Conservation (phyloP, 306 rosid genomes). For the Trifolium fragiferum region DNA sequence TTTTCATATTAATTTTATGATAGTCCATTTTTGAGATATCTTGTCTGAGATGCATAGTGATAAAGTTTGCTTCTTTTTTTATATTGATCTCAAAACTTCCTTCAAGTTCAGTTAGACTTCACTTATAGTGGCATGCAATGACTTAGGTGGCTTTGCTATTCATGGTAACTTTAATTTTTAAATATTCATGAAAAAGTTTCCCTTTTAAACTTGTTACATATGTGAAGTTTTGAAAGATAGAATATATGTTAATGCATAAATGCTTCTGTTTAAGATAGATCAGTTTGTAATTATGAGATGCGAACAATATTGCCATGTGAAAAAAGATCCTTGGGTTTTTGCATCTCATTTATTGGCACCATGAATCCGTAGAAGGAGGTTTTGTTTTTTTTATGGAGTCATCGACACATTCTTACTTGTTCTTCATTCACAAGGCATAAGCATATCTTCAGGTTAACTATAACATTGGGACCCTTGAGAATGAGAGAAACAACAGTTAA, state of each 20-base stretch:
- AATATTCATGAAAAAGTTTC: neutral
- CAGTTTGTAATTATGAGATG: neutral
- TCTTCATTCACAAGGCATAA: too few relatives aligned
- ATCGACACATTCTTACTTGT: too few relatives aligned
- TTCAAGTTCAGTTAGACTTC: neutral
- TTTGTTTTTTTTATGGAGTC: too few relatives aligned
- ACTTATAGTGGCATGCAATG: neutral
- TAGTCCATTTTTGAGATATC: constrained; percentile 38
- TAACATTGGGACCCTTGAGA: too few relatives aligned
- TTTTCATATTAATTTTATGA: constrained; percentile 67
- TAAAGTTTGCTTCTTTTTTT: neutral
- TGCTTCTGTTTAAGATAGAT: constrained; percentile 1
- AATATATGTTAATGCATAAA: neutral
- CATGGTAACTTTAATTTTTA: neutral
- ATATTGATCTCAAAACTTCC: neutral
- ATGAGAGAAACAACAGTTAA: too few relatives aligned
- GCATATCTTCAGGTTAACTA: too few relatives aligned
- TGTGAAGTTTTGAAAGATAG: neutral
- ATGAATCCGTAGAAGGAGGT: too few relatives aligned
- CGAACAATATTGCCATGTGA: too few relatives aligned
- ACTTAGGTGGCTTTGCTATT: neutral
- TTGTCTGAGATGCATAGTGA: constrained; percentile 19
- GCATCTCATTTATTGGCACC: too few relatives aligned
- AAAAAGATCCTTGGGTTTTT: too few relatives aligned
- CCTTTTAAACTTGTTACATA: neutral